Base-by-base conservation (phyloP, 495 filamentous ascomycete genomes). In the Diplogelasinospora grovesii region DNA sequence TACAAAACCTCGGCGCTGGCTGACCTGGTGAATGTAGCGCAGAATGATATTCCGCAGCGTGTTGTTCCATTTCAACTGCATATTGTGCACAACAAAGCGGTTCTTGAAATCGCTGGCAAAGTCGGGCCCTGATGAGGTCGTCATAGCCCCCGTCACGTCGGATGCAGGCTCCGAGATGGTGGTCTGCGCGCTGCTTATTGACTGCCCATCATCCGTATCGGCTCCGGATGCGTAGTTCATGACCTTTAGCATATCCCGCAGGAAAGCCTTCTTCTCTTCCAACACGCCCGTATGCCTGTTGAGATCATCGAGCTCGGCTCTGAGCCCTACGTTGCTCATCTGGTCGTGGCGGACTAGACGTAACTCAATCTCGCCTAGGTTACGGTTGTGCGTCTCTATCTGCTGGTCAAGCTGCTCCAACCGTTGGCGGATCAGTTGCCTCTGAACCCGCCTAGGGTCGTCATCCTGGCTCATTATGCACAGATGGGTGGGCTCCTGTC, bases 61-160 rank as follows among this genome's bases (percentile, higher is more conserved):
- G 55, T 98, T 97, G 63, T 93, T 97, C 92, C 92, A 98, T 60
- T 98, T 98, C 22, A 97, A 67, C 52, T 98, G 92, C 52, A 88
- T 77, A 55, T 97, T 98, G 69, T 98, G 92, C 18, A 97, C 82
- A 49, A 97, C 88, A 65, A 98, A 98, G 14, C 93, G 83, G 53
- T 98, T 98, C 61, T 93, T 93, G 75, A 96, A 98, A 60, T 96
- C 89, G 59, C 81, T 94, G 5, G 78, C 75, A 51, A 85, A 83
- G 38, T 90, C 85, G 14, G 79, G 74, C 6, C 70, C 60, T 1
- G 73, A 69, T n/a, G 67, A 62, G 7, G 65, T 59, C 30, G 71
- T 66, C 39, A 71, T 53, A 13, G 53, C 59, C 15, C 53, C 65
- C n/a, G 50, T 57, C 6, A 44, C 14, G 19, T 29, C 40, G 7